phyloP scores from a whole-genome alignment of 2,329 filamentous ascomycete species.

The Paecilomyces fulvus region DNA sequence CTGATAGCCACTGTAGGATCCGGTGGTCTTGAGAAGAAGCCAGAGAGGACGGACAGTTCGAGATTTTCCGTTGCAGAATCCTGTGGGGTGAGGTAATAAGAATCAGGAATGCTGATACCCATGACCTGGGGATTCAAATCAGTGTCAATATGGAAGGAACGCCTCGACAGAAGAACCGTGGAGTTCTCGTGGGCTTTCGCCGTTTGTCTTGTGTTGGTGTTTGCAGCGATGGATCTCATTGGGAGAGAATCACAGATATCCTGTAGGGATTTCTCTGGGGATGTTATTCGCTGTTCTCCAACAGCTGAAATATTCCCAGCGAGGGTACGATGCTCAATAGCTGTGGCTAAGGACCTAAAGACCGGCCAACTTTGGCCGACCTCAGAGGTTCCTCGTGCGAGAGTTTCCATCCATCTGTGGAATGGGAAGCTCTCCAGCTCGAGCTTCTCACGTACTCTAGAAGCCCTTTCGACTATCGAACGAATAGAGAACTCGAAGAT shows the following conservation, averaged over 20 bases:
- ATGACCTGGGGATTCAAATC: constrained; percentile 20
- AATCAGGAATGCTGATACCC: constrained; percentile 25
- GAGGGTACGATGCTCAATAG: constrained; percentile 21
- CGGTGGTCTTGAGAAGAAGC: constrained; percentile 10
- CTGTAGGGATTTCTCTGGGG: not conserved
- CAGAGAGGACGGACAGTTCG: constrained; percentile 18
- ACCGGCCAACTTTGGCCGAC: constrained; percentile 25
- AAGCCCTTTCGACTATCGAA: constrained; percentile 28
- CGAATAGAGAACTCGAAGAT: constrained; percentile 29
- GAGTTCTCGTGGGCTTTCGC: not conserved
- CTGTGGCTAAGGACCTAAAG: constrained; percentile 21
- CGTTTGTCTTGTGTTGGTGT: not conserved
- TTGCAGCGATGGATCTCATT: not conserved
- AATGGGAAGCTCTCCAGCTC: constrained; percentile 27
- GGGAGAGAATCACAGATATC: not conserved
- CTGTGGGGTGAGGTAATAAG: constrained; percentile 23
- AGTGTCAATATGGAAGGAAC: constrained; percentile 9
- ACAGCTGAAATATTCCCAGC: not conserved
- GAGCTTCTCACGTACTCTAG: constrained; percentile 18
- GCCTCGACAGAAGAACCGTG: not conserved
- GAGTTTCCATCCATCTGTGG: constrained; percentile 23
- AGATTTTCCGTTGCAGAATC: constrained; percentile 21
- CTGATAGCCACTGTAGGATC: not conserved
- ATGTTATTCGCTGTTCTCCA: not conserved
- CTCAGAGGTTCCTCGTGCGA: constrained; percentile 19